A percentile compares a stretch with the other conserved stretches of the same genome.
phyloP scores from a whole-genome alignment of 768 basidiomycete genomes.

The Pisolithus microcarpus region DNA sequence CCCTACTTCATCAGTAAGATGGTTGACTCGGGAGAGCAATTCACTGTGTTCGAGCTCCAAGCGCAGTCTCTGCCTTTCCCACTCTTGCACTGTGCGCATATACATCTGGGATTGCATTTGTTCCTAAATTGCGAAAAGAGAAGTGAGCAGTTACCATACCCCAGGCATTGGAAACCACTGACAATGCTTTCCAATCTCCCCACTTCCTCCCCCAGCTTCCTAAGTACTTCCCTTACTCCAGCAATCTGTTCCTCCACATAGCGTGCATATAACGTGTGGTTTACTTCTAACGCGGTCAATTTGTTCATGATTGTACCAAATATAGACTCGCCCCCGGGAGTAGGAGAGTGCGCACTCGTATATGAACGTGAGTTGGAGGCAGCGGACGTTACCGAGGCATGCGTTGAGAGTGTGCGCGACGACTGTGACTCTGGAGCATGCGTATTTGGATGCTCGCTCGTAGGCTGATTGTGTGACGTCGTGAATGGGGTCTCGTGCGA shows the following conservation, averaged over 20 bases:
- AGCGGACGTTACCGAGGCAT: background rate
- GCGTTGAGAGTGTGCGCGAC: conserved; percentile 1
- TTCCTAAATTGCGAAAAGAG: conserved; percentile 36
- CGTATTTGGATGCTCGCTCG: conserved; percentile 1
- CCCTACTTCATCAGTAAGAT: conserved; percentile 74
- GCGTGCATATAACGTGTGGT: conserved; percentile 73
- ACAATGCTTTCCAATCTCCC: conserved; percentile 72
- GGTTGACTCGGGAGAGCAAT: conserved; percentile 61
- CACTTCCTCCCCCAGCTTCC: conserved; percentile 69
- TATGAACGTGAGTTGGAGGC: background rate
- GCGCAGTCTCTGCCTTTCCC: conserved; percentile 58
- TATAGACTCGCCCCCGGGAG: conserved; percentile 70
- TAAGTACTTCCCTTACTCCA: conserved; percentile 67
- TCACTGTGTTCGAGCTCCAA: conserved; percentile 67
- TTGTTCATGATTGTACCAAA: conserved; percentile 96
- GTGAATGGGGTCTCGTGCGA: background rate
- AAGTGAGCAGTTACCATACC: background rate
- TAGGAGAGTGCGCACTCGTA: conserved; percentile 1
- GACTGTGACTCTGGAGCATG: conserved; percentile 5
- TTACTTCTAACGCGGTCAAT: conserved; percentile 74
- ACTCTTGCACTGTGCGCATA: conserved; percentile 56
- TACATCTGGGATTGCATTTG: conserved; percentile 63
- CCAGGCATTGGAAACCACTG: conserved; percentile 23
- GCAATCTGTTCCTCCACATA: conserved; percentile 89
- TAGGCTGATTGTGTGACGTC: background rate